Conservation (phyloP, 352 stramenopile genomes). For the Phytophthora gonapodyides region DNA sequence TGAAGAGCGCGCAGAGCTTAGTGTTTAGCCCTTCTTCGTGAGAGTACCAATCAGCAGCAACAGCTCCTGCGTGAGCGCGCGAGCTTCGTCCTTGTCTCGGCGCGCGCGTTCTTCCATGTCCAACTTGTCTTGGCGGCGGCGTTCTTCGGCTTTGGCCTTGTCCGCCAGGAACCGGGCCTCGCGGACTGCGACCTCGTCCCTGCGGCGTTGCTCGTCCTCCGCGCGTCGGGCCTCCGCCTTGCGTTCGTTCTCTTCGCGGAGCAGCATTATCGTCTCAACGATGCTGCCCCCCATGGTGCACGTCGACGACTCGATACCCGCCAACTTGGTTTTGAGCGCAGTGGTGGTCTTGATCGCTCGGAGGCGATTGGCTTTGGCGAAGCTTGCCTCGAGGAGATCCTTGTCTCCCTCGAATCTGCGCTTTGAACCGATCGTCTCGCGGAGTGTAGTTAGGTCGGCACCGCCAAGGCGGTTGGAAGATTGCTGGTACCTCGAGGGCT, state of each 20-base stretch:
- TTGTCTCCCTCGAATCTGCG: neutral
- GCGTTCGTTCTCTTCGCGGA: conserved; percentile 11
- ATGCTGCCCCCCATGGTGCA: neutral
- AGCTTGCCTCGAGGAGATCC: conserved; percentile 4
- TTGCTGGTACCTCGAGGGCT: neutral
- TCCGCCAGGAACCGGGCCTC: neutral
- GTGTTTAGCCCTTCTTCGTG: conserved; percentile 6
- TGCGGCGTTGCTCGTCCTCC: conserved; percentile 3
- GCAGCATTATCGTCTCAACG: conserved; percentile 6
- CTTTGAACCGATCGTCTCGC: neutral
- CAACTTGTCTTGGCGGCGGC: conserved; percentile 9
- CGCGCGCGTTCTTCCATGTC: conserved; percentile 4
- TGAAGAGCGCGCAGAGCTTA: neutral
- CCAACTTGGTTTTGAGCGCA: neutral
- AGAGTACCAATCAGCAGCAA: conserved; percentile 1
- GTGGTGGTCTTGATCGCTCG: neutral
- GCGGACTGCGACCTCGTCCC: neutral
- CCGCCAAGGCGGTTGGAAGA: neutral
- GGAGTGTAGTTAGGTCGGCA: neutral
- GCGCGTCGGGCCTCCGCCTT: conserved; percentile 1
- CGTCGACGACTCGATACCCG: neutral
- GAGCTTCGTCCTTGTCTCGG: conserved; percentile 13
- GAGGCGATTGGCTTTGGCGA: neutral
- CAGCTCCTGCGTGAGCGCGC: conserved; percentile 3
- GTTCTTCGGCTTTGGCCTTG: conserved; percentile 8